Evolutionary conservation across 495 filamentous ascomycete species (phyloP), one percentile per base, ranked within the genome.

Genomic region (Aeminium ludgeri): DNA sequence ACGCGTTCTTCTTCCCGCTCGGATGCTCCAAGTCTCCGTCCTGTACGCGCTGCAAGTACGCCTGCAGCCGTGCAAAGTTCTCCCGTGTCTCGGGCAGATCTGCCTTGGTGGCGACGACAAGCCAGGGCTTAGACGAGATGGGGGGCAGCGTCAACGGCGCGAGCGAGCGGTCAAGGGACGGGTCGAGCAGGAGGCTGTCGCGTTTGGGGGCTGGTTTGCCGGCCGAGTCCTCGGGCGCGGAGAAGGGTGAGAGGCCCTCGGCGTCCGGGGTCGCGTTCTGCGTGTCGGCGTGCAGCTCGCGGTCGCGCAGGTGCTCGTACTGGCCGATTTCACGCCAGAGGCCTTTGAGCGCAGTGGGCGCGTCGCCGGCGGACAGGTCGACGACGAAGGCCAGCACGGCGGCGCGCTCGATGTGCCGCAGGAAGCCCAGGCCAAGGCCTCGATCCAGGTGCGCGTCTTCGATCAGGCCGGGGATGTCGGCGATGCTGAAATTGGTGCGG

Each of bases 101-200:
- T 8, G 83, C 86, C 59, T 97, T 97, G 28, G 86, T 94, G 7
- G 86, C 91, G 28, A 96, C 80, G 1, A 96, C 86, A 50, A 94
- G 89, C 91, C 91, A 97, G 5, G 87, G 85, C 57, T 97, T 97
- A 8, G 68, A 67, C 12, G 81, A 79, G 35, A 91, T 81, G 31
- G 81, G 74, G 12, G 80, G 67, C 20, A 68, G 58, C 10, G 49
- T 30, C 10, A 63, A 40, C 2, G 48, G 30, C 2, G 57, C 52
- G 8, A 60, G 46, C 13, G 29, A 7, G 25, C 54, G 44, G 6
- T 30, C 31, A 8, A 40, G 16, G 0, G 36, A 12, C 1, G 44
- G 20, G 19, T 52, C 31, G 40, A 53, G 35, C 5, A 44, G 10
- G 12, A 20, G 15, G 20, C 39, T 32, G 20, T 16, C 37, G 10